Evolutionary conservation across 371 early-diverging fungal species (phyloP), one percentile per base, ranked within the genome.

Genomic region (Mucor sp.): DNA sequence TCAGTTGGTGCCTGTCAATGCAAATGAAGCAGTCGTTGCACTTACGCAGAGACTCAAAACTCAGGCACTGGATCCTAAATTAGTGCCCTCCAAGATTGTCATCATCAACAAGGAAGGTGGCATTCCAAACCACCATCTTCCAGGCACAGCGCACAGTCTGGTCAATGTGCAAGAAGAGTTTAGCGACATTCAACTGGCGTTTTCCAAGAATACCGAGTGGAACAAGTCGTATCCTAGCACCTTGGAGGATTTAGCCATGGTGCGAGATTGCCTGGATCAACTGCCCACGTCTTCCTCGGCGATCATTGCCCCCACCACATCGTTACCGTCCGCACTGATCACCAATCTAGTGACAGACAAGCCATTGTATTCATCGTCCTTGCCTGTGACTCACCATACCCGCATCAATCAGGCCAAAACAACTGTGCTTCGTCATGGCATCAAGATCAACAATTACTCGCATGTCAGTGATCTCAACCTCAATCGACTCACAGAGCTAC

Each of bases 341-440:
- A 60, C 80, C 21, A 81, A 84, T 35, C 69, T 84, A 11, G 77
- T 84, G 5, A 84, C 84, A 15, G 84, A 84, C 39, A 84, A 84
- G 53, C 84, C 84, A 0, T 60, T 84, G 3, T 84, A 82, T 62
- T 81, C 84, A 0, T 84, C 84, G 6, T 84, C 84, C 0, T 58
- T 84, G 6, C 84, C 84, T 4, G 58, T 71, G 33, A 72, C 64
- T n/a, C 69, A 73, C 37, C 30, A 64, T 15, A 57, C 66, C 6
- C 71, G 69, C 3, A 69, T 82, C 41, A 82, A 82, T 35, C 75
- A 71, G 35, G 57, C 70, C 0, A 84, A 80, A 30, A 88, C 91
- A 0, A 95, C 94, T 0, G 88, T 96, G 5, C 71, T 95, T 25
- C 89, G 95, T 0, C 86, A 85, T 57, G 96, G 97, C 23, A 83